These are phyloP conservation scores for Thelephora terrestris DNA, from an alignment of 1,284 basidiomycete genomes.

Conservation along the genomic window DNA sequence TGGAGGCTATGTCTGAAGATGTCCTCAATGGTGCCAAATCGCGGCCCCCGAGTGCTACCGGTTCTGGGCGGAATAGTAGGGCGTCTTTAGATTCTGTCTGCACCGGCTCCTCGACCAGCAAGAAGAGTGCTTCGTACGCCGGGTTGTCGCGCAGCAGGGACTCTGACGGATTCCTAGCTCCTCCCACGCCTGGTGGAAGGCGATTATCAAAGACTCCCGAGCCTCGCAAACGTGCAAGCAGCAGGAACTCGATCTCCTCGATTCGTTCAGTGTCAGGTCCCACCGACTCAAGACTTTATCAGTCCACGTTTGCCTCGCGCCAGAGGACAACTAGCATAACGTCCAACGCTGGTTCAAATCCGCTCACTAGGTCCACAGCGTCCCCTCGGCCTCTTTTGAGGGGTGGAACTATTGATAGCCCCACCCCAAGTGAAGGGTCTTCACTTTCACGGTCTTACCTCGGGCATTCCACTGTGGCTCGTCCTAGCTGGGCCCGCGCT, in stretches of 20 bases:
- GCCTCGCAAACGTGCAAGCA: slow-evolving; percentile 31
- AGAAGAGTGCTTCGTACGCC: slow-evolving; percentile 17
- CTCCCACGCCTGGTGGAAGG: slow-evolving; percentile 32
- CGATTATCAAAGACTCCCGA: slow-evolving; percentile 41
- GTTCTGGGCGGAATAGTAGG: slow-evolving; percentile 45
- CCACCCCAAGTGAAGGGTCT: slow-evolving; percentile 11
- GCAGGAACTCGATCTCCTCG: slow-evolving; percentile 31
- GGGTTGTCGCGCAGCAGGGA: slow-evolving; percentile 12
- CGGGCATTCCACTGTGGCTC: slow-evolving; percentile 26
- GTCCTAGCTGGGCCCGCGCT: slow-evolving; percentile 58
- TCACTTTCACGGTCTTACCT: slow-evolving; percentile 14
- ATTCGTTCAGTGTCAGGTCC: slow-evolving; percentile 47
- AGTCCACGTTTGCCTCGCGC: slow-evolving; percentile 69
- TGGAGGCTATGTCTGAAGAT: slow-evolving; percentile 70
- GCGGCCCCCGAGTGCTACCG: slow-evolving; percentile 49
- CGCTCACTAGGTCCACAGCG: slow-evolving; percentile 43
- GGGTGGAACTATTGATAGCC: slow-evolving; percentile 11
- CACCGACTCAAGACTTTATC: slow-evolving; percentile 33
- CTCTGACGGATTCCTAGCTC: slow-evolving; percentile 35
- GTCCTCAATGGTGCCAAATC: slow-evolving; percentile 49
- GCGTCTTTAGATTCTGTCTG: slow-evolving; percentile 28
- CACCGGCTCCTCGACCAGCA: slow-evolving; percentile 16
- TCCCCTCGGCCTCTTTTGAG: slow-evolving; percentile 17
- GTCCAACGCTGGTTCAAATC: slow-evolving; percentile 41
- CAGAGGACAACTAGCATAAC: slow-evolving; percentile 64